Evolutionary conservation across 2,329 filamentous ascomycete species (phyloP), one percentile per base, ranked within the genome.

Genomic region (Pseudocercospora fijiensis): DNA sequence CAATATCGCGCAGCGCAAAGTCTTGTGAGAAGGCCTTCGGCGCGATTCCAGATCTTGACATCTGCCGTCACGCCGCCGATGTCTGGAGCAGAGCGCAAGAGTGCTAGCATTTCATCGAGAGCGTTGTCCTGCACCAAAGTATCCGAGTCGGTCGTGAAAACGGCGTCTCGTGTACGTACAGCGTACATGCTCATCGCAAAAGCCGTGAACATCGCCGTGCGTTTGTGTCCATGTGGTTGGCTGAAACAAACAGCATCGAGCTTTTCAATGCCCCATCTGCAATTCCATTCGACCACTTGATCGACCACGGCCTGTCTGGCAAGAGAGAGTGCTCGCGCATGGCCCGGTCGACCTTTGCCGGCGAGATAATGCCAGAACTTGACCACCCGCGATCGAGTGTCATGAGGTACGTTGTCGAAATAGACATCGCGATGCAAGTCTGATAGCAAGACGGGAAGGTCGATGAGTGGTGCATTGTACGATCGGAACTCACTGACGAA

Each of bases 11-110:
- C 45, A 9, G 58, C 58, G 30, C 59, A 61, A n/a, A 61, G 37
- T 49, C 59, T 20, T 8, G 59, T 61, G n/a, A 61, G 59, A 27
- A 61, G 59, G 22, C 52, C 37, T 45, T 61, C 59, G 13, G 49
- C 52, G 20, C 59, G 24, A 22, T 56, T 61, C 59, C 59, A 61
- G 51, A 61, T 57, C 52, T 61, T 61, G 47, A 61, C 59, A 18
- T 56, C 59, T 13, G 59, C 59, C n/a, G 59, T 56, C 11, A 61
- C 52, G n/a, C 59, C 59, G 13, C 59, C 59, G 28, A 56, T 61
- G 2, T 61, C 43, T 9, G 5, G 16, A 8, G 58, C 47, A 52
- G 58, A 60, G 16, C 45, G 45, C 9, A 52, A 26, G 1, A 52
- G 26, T 20, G 58, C 51, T 6, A 52, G 28, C 58, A 60, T 51